phyloP scores from a whole-genome alignment of 371 early-diverging fungal genomes.

The Catenaria anguillulae region DNA sequence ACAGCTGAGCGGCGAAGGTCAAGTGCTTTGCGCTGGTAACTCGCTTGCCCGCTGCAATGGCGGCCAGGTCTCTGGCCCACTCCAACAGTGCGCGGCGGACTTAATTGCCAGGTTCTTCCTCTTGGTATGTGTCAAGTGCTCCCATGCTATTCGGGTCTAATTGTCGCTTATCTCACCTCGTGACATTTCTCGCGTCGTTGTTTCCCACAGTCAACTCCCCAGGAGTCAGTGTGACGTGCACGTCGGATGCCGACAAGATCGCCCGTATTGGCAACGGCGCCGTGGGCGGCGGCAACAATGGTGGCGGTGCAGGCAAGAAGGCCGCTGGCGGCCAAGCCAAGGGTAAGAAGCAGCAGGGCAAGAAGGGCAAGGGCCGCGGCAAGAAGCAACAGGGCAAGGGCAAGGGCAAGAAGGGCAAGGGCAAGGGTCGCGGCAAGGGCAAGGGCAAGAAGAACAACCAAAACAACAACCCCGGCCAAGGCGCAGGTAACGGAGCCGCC shows the following conservation, averaged over 20 bases:
- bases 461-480: too few species aligned
- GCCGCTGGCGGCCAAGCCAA: not conserved
- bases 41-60: not conserved
- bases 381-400: not conserved
- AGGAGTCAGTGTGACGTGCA: constrained; percentile 12
- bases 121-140: too few species aligned
- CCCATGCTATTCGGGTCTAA: too few species aligned
- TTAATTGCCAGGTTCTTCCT: constrained; percentile 13
- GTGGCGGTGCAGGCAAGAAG: too few species aligned
- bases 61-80: not conserved
- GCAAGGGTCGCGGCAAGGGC: too few species aligned
- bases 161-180: too few species aligned
- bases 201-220: too few species aligned
- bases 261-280: constrained; percentile 6
- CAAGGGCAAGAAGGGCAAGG: too few species aligned
- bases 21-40: not conserved
- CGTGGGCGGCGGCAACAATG: too few species aligned
- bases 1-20: not conserved
- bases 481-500: too few species aligned
- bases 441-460: too few species aligned
- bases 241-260: constrained; percentile 13
- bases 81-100: constrained; percentile 4
- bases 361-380: not conserved
- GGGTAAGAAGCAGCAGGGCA: not conserved
- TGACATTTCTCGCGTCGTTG: too few species aligned